Percentiles rank a stretch among this genome's conserved stretches.
Evolutionary conservation across 176 grass and related monocot genomes (phyloP).

Genomic region (Chloris gayana): DNA sequence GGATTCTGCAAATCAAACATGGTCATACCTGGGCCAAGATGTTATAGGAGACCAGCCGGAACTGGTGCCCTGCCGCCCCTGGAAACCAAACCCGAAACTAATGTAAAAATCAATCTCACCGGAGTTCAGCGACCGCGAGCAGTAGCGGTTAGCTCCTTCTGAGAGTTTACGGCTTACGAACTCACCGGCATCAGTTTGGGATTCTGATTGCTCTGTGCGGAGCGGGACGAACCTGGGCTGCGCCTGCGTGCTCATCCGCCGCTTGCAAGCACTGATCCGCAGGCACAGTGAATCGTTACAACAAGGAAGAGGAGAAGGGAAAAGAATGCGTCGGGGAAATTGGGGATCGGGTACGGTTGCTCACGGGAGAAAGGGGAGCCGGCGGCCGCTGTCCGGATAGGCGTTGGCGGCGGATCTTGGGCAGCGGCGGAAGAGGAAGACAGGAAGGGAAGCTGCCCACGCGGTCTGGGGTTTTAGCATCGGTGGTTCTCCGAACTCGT

Average conservation of each 20-base stretch:
- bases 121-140: neutral
- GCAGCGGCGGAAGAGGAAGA: constrained; percentile 35
- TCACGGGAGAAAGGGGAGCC: constrained; percentile 44
- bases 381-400: constrained; percentile 10
- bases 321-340: neutral
- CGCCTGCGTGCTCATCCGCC: constrained; percentile 66
- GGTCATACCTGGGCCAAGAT: constrained; percentile 83
- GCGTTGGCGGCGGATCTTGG: neutral
- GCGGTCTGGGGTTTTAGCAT: constrained; percentile 49
- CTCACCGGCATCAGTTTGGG: constrained; percentile 41
- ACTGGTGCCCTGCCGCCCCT: constrained; percentile 57
- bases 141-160: neutral
- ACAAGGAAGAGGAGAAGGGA: constrained; percentile 4
- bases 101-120: neutral
- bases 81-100: neutral
- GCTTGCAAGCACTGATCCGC: constrained; percentile 55
- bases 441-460: constrained; percentile 37
- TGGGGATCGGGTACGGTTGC: neutral
- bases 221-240: constrained; percentile 56
- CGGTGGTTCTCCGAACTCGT: neutral
- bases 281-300: constrained; percentile 9
- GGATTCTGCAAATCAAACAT: neutral
- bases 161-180: neutral
- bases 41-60: constrained; percentile 89
- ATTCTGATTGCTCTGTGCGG: constrained; percentile 40